Evolutionary conservation across 192 early-diverging fungal genomes (phyloP), one percentile per base, ranked within the genome.

Genomic region (Coemansia sp.): DNA sequence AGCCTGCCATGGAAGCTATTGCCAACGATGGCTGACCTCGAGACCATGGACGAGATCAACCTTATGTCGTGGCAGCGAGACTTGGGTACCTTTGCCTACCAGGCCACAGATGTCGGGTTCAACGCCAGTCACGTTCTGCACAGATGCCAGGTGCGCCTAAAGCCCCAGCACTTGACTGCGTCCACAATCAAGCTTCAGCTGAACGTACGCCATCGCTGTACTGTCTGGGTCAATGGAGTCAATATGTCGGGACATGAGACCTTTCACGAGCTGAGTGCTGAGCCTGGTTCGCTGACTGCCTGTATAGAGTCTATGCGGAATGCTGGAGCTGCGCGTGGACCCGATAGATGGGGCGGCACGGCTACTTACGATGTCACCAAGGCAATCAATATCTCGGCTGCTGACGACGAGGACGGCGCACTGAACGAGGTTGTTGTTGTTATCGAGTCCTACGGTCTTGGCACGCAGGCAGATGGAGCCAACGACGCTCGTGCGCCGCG

Each of bases 191-290:
- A 62, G 17, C 74, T 95, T 25, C 79, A 81, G 50, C 64, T 94
- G 36, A 93, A 92, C 69, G 84, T 82, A 38, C 86, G 94, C 27
- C 88, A 95, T 76, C 82, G 92, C 37, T 85, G 83, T 62, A 90
- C 89, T 0, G 70, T 92, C 21, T 87, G 87, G 71, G 66, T 92
- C 39, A 95, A 95, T 74, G 87, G 87, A 0, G 58, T 84, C 32
- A 87, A 91, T 66, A 76, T 91, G 63, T 93, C 92, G 9, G 92
- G 92, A 0, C 92, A 95, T 66, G 90, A 89, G 62, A 92, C 91
- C 0, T 93, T 93, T 68, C 88, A 88, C 31, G 73, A 78, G 12
- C 85, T 82, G 41, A 38, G 88, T 5, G 66, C 86, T 11, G 55
- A 64, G 32, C 70, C 92, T 4, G 64, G 73, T 9, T 31, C 64